Evolutionary conservation across 148 eudicot species (phyloP).

Genomic region (Beta vulgaris): DNA sequence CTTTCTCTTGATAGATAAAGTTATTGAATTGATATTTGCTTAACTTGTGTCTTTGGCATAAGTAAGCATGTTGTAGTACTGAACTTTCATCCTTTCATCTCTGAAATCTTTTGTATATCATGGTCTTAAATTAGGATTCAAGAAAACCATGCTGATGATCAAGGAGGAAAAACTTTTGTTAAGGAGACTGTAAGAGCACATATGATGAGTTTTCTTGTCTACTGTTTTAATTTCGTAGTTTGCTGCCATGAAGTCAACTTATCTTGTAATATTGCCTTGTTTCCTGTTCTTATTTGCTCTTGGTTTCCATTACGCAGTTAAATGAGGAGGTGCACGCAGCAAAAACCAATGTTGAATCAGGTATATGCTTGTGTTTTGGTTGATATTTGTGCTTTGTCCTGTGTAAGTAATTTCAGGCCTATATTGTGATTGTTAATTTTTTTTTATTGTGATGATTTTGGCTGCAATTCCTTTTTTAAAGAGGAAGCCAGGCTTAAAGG

Average conservation of each 20-base stretch:
- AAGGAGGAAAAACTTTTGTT: conserved; percentile 32
- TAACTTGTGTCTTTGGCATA: conserved; percentile 1
- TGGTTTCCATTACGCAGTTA: conserved; percentile 43
- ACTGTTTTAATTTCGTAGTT: conserved; percentile 9
- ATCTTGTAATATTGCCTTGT: conserved; percentile 3
- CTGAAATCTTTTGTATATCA: conserved; percentile 12
- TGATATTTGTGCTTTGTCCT: conserved; percentile 15
- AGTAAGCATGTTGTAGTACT: neutral
- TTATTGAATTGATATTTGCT: neutral
- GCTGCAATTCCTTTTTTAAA: neutral
- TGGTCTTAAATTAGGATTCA: conserved; percentile 44
- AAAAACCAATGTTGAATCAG: conserved; percentile 51
- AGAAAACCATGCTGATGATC: conserved; percentile 43
- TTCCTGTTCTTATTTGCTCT: conserved; percentile 28
- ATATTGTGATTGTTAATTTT: neutral
- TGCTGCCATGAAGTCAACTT: conserved; percentile 8
- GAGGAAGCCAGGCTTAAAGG: neutral
- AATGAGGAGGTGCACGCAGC: conserved; percentile 40
- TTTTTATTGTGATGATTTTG: conserved; percentile 2
- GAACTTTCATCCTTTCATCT: neutral
- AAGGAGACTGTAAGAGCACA: conserved; percentile 45
- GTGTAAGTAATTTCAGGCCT: neutral
- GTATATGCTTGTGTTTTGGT: conserved; percentile 4
- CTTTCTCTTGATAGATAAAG: neutral
- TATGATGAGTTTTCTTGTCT: conserved; percentile 31